Evolutionary conservation across 2,329 filamentous ascomycete genomes (phyloP).

Genomic region (Cercospora nicotianae): DNA sequence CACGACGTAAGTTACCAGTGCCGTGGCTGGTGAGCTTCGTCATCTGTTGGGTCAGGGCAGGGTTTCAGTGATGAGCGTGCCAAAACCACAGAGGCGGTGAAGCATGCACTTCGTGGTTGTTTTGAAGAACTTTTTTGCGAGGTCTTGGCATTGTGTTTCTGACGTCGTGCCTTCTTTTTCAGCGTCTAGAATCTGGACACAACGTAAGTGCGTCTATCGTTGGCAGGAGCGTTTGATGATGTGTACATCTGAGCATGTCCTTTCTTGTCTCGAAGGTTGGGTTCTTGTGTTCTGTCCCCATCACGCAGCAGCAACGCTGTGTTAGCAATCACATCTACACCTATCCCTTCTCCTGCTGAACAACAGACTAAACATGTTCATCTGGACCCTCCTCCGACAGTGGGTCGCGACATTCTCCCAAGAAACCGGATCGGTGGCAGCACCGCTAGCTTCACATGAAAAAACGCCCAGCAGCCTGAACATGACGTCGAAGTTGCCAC

Average conservation of each 20-base stretch:
- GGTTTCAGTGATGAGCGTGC: background rate
- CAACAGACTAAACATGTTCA: background rate
- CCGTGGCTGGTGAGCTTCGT: background rate
- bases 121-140: background rate
- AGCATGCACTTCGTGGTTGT: background rate
- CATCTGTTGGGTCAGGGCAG: slow-evolving; percentile 1
- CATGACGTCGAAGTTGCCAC: background rate
- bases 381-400: background rate
- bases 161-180: background rate
- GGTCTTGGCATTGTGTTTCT: background rate
- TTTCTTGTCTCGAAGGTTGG: background rate
- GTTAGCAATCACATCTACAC: background rate
- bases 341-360: background rate
- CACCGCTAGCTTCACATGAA: background rate
- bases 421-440: background rate
- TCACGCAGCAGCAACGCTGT: background rate
- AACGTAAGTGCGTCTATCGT: background rate
- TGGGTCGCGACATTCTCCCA: background rate
- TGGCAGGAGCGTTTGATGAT: background rate
- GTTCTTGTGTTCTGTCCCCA: background rate
- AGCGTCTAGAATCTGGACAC: background rate
- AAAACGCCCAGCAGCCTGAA: background rate
- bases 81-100: background rate
- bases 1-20: background rate
- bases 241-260: background rate